Conservation (phyloP, 2,329 filamentous ascomycete genomes). For the Fonsecaea multimorphosa region DNA sequence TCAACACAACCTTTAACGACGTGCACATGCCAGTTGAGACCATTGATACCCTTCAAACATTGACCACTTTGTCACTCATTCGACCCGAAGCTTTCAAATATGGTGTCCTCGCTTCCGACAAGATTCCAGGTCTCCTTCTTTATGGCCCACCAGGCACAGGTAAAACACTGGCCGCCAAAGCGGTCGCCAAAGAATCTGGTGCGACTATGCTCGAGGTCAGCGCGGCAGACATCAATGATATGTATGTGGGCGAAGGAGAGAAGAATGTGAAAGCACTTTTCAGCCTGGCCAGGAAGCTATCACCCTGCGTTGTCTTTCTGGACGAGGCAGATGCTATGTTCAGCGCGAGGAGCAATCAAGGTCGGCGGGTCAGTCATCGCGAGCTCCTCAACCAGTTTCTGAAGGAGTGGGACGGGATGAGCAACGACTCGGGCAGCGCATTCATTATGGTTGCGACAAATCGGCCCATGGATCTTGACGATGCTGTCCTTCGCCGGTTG, state of each 20-base stretch:
- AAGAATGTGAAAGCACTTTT: slow-evolving; percentile 96
- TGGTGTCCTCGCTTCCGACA: slow-evolving; percentile 87
- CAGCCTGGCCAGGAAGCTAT: slow-evolving; percentile 85
- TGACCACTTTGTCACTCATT: slow-evolving; percentile 84
- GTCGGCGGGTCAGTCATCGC: slow-evolving; percentile 73
- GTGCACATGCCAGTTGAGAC: slow-evolving; percentile 83
- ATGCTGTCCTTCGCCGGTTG: slow-evolving; percentile 58
- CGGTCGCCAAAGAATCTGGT: slow-evolving; percentile 68
- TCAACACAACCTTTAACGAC: slow-evolving; percentile 85
- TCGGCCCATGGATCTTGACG: slow-evolving; percentile 88
- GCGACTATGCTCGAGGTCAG: slow-evolving; percentile 81
- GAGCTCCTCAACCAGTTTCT: slow-evolving; percentile 97
- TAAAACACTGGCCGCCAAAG: slow-evolving; percentile 66
- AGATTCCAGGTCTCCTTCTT: slow-evolving; percentile 85
- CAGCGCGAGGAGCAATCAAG: slow-evolving; percentile 70
- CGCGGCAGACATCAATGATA: slow-evolving; percentile 91
- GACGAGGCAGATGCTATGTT: slow-evolving; percentile 96
- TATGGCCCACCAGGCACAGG: slow-evolving; percentile 83
- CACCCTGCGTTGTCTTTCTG: slow-evolving; percentile 92
- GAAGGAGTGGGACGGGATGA: slow-evolving; percentile 95
- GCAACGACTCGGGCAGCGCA: slow-evolving; percentile 68
- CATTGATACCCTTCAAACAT: slow-evolving; percentile 82
- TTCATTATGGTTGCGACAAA: slow-evolving; percentile 99
- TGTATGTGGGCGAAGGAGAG: slow-evolving; percentile 94
- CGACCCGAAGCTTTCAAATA: slow-evolving; percentile 96